phyloP scores from a whole-genome alignment of 805 yeast genomes.

The Yueomyces sp. region DNA sequence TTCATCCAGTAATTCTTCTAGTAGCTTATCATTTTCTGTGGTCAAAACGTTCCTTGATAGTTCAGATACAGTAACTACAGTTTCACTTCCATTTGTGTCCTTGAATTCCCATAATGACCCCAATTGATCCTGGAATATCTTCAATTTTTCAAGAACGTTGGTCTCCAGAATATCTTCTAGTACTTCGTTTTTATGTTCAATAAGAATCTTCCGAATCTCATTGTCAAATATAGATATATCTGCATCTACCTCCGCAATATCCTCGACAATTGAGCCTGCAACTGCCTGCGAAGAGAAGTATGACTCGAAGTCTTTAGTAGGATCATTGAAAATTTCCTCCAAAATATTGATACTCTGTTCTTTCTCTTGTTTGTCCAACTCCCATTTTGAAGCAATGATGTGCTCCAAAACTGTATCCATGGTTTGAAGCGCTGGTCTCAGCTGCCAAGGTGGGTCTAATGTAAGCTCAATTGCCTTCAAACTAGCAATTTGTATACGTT shows the following conservation, averaged over 20 bases:
- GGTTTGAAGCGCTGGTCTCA: not conserved
- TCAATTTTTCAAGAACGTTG: constrained; percentile 5
- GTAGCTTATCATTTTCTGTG: not conserved
- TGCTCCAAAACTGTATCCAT: not conserved
- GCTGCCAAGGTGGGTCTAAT: no score
- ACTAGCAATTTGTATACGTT: no score
- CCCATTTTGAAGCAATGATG: constrained; percentile 1
- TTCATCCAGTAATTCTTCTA: not conserved
- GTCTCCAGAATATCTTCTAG: constrained; percentile 32
- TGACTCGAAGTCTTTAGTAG: constrained; percentile 31
- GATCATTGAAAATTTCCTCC: constrained; percentile 32
- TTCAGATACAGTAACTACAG: not conserved
- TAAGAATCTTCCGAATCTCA: constrained; percentile 28
- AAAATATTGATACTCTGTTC: constrained; percentile 25
- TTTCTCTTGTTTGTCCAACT: constrained; percentile 12
- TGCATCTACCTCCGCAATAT: constrained; percentile 60
- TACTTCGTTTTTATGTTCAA: constrained; percentile 22
- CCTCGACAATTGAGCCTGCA: constrained; percentile 35
- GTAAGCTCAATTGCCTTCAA: no score
- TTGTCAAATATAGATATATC: constrained; percentile 35
- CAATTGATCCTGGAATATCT: constrained; percentile 10
- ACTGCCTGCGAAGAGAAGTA: constrained; percentile 30
- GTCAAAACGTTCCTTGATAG: not conserved
- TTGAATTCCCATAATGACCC: constrained; percentile 22
- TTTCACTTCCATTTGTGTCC: constrained; percentile 3